phyloP scores from a whole-genome alignment of 306 rosid genomes.

The Trifolium subterraneum region DNA sequence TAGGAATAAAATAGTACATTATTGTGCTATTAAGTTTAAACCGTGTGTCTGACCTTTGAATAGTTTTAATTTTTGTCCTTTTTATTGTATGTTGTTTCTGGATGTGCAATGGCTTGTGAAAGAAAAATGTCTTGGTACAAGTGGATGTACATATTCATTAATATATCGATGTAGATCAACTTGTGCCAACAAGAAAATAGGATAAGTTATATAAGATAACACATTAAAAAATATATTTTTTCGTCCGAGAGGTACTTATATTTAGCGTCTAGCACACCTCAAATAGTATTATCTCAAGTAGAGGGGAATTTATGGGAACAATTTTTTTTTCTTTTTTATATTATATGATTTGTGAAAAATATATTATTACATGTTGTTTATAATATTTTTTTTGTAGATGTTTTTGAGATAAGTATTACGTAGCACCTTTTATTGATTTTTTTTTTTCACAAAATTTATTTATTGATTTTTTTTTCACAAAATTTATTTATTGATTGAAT shows the following conservation, averaged over 20 bases:
- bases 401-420: neutral
- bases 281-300: no score
- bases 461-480: neutral
- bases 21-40: conserved; percentile 3
- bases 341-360: neutral
- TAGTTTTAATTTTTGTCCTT: neutral
- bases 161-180: neutral
- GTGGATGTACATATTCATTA: neutral
- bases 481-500: neutral
- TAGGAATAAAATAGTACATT: neutral
- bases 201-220: conserved; percentile 1
- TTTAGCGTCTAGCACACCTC: no score
- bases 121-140: conserved; percentile 1
- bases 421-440: neutral
- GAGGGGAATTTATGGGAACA: no score
- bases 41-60: neutral
- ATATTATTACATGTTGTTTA: neutral
- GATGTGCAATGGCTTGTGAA: neutral
- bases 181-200: neutral
- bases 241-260: no score
- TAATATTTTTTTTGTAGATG: neutral
- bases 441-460: neutral
- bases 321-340: neutral
- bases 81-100: neutral
- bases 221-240: neutral